A percentile compares a stretch with the other conserved stretches of the same genome.
These are phyloP conservation scores for Moniliophthora roreri DNA, from an alignment of 1,284 basidiomycete species.

Conservation along the genomic window DNA sequence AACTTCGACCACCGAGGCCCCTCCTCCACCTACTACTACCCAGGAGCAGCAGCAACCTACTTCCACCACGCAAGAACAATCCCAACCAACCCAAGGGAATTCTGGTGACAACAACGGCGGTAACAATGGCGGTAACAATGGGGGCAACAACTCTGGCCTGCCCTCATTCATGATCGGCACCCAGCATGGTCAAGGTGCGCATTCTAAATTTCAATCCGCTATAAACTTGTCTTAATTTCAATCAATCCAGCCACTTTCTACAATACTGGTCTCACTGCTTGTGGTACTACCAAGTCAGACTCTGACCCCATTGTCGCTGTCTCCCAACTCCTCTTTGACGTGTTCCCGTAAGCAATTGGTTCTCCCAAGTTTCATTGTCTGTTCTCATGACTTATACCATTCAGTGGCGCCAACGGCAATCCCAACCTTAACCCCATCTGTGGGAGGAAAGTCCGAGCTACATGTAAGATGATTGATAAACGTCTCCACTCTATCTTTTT, in stretches of 20 bases:
- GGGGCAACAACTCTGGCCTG: slow-evolving; percentile 16
- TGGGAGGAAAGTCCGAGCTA: slow-evolving; percentile 39
- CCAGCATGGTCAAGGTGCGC: slow-evolving; percentile 50
- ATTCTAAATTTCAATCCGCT: neutral
- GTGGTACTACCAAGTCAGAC: slow-evolving; percentile 60
- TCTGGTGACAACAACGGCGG: slow-evolving; percentile 12
- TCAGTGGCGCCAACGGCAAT: slow-evolving; percentile 55
- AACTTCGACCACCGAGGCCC: no score
- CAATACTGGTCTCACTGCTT: slow-evolving; percentile 64
- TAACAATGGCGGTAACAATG: slow-evolving; percentile 11
- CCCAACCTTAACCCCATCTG: slow-evolving; percentile 70
- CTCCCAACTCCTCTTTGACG: slow-evolving; percentile 57
- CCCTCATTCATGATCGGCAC: slow-evolving; percentile 17
- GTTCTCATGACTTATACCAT: slow-evolving; percentile 12
- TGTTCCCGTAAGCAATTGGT: slow-evolving; percentile 56
- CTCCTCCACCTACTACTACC: slow-evolving; percentile 22
- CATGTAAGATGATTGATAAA: slow-evolving; percentile 41
- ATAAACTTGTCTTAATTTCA: slow-evolving; percentile 7
- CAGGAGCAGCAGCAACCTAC: neutral
- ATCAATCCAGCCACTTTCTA: slow-evolving; percentile 11
- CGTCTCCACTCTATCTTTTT: slow-evolving; percentile 3
- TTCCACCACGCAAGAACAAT: slow-evolving; percentile 17
- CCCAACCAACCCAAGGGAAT: slow-evolving; percentile 15
- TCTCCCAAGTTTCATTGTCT: neutral
- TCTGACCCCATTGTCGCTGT: slow-evolving; percentile 62